phyloP scores from a whole-genome alignment of 2,329 filamentous ascomycete genomes.

The Westerdykella aurantiaca region DNA sequence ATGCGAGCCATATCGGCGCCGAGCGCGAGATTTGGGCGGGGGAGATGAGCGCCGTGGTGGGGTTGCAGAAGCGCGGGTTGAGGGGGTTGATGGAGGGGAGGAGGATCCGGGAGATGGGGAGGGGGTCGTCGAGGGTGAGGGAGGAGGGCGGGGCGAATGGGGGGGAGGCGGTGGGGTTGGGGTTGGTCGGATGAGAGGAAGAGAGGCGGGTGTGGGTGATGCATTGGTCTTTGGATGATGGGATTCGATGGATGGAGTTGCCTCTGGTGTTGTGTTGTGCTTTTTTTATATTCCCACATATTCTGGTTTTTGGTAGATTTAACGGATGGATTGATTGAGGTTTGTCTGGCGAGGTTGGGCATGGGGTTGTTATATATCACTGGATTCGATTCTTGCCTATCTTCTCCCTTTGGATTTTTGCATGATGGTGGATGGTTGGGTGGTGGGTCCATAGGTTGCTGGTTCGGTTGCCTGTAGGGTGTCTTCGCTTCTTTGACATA shows the following conservation, averaged over 20 bases:
- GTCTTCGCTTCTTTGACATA: not conserved
- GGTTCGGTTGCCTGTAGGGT: not conserved
- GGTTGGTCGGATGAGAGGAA: conserved; percentile 14
- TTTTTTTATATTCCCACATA: not conserved
- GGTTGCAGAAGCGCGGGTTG: conserved; percentile 86
- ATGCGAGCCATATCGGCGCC: conserved; percentile 30
- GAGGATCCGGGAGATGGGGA: conserved; percentile 65
- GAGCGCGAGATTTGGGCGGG: conserved; percentile 69
- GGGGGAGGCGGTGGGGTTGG: conserved; percentile 23
- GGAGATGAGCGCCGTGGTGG: conserved; percentile 83
- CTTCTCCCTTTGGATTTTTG: no score
- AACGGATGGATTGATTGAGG: not conserved
- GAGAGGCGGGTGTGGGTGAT: not conserved
- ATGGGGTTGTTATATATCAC: conserved; percentile 3
- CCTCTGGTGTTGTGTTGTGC: not conserved
- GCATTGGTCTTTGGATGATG: not conserved
- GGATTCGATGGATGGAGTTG: not conserved
- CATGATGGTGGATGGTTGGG: no score
- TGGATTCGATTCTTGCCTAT: not conserved
- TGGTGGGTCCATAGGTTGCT: no score
- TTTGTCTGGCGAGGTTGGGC: conserved; percentile 1
- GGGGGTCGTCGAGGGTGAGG: conserved; percentile 28
- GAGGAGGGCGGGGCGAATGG: conserved; percentile 22
- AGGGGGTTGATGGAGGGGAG: conserved; percentile 92
- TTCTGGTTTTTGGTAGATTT: not conserved